phyloP scores from a whole-genome alignment of 176 grass and related monocot species.

The Raddia distichophylla region DNA sequence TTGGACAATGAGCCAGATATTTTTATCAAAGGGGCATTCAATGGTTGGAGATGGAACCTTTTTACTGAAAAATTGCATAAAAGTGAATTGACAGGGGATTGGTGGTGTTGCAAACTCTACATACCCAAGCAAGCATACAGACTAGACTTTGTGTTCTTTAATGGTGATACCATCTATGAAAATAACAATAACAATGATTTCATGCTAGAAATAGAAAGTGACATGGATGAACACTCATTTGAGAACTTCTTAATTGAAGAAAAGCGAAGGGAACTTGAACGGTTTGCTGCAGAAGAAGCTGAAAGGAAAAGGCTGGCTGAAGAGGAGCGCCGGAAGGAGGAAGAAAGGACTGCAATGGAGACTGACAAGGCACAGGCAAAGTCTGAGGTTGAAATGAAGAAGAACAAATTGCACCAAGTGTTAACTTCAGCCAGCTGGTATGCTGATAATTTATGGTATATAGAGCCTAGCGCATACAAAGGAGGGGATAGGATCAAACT shows the following conservation, averaged over 20 bases:
- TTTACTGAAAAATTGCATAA: slow-evolving; percentile 74
- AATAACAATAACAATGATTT: slow-evolving; percentile 84
- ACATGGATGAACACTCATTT: slow-evolving; percentile 69
- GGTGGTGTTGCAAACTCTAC: slow-evolving; percentile 89
- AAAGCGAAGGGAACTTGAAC: slow-evolving; percentile 69
- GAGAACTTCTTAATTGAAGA: slow-evolving; percentile 84
- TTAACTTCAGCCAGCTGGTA: slow-evolving; percentile 53
- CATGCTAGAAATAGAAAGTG: slow-evolving; percentile 65
- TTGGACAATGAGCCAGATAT: slow-evolving; percentile 59
- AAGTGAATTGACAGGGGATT: slow-evolving; percentile 79
- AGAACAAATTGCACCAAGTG: slow-evolving; percentile 44
- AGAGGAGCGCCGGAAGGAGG: slow-evolving; percentile 59
- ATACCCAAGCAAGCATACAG: slow-evolving; percentile 89
- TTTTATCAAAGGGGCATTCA: slow-evolving; percentile 85
- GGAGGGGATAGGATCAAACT: slow-evolving; percentile 72
- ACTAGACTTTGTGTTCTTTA: slow-evolving; percentile 97
- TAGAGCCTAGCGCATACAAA: slow-evolving; percentile 73
- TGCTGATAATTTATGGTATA: slow-evolving; percentile 68
- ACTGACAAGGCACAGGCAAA: slow-evolving; percentile 70
- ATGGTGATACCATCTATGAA: slow-evolving; percentile 73
- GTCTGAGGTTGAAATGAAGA: slow-evolving; percentile 64
- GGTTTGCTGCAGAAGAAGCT: slow-evolving; percentile 74
- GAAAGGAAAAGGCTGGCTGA: slow-evolving; percentile 79
- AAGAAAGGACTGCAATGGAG: slow-evolving; percentile 65
- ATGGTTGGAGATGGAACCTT: slow-evolving; percentile 90